Base-by-base conservation (phyloP, 495 filamentous ascomycete genomes). In the Massariosphaeria phaeospora region DNA sequence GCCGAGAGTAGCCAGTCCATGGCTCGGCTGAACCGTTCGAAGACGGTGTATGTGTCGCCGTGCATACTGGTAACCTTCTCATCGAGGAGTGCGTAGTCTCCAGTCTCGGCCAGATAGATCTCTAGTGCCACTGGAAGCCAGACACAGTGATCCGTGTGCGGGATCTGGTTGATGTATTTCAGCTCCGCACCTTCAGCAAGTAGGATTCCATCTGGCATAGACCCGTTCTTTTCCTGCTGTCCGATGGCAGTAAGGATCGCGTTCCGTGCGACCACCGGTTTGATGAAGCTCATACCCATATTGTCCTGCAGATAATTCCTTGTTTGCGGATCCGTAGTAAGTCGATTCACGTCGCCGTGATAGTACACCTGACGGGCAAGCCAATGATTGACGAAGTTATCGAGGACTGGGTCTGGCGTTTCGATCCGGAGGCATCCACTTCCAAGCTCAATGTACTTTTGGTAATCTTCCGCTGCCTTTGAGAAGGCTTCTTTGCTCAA, bases 371-470 rank as follows among this genome's bases (percentile, higher is more conserved):
- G 77, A 8, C 77, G 76, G 17, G 77, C 73, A 23, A 80, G 68
- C 77, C 77, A 80, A 64, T 79, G 72, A 66, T 80, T 80, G 60
- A 80, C 75, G 53, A 80, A 78, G 62, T 79, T 79, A 62, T 80
- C 76, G 6, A 80, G 67, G 11, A 74, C 72, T 56, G 75, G 74
- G 61, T 80, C 76, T 8, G 76, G 77, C 0, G 77, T 79, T 53
- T 76, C 70, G 34, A 79, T 76, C 41, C 67, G 66, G 21, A 80
- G 66, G 53, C 75, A 78, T 18, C 77, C 77, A 18, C 69, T 64
- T 2, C 77, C 77, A 44, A 69, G 55, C 15, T 66, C 67, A 61
- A 78, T 76, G 60, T 80, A 80, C 15, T 55, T 63, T 6, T 71
- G 72, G 45, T 80, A 79, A 23, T 75, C 72, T 1, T 57, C 47